Percentiles rank a stretch among this genome's conserved stretches.
Evolutionary conservation across 441 rosid species (phyloP).

Genomic region (Jatropha multifida): DNA sequence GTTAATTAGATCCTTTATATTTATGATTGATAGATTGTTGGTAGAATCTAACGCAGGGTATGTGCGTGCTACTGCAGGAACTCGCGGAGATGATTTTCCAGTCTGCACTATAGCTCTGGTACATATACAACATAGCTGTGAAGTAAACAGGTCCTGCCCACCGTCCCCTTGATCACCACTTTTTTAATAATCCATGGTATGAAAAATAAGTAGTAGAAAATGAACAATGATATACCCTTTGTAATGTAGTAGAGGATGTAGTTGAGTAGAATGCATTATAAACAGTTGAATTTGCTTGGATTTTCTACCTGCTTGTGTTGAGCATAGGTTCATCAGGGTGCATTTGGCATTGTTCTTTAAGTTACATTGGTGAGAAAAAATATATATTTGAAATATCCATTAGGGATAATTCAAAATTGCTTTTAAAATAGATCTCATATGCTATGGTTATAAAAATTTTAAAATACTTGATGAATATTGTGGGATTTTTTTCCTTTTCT

Average conservation of each 20-base stretch:
- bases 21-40: background rate
- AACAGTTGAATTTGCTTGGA: too few relatives aligned
- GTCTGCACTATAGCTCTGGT: constrained; percentile 49
- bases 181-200: background rate
- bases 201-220: background rate
- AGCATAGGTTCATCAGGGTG: too few relatives aligned
- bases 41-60: constrained; percentile 15
- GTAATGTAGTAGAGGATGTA: background rate
- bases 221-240: background rate
- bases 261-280: background rate
- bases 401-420: too few relatives aligned
- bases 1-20: background rate
- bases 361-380: too few relatives aligned
- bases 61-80: constrained; percentile 51
- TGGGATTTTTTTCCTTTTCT: too few relatives aligned
- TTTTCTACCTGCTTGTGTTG: too few relatives aligned
- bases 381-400: too few relatives aligned
- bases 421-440: too few relatives aligned
- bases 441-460: too few relatives aligned
- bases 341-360: too few relatives aligned
- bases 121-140: background rate
- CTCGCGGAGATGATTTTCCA: constrained; percentile 93
- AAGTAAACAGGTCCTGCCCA: background rate
- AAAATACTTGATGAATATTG: too few relatives aligned
- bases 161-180: background rate